Conservation (phyloP, 192 early-diverging fungal genomes). For the Funneliformis mosseae region DNA sequence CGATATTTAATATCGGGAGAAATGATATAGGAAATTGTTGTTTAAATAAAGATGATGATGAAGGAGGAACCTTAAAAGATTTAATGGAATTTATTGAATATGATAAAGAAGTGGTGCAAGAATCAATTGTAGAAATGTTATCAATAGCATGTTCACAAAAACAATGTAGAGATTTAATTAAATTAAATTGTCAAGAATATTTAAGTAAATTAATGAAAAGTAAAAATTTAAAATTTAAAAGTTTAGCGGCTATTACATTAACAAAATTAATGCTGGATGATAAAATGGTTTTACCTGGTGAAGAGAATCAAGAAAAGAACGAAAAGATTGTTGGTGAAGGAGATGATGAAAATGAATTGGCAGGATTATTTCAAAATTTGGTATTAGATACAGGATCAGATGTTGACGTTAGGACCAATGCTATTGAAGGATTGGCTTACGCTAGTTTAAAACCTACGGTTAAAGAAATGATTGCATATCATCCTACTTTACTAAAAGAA, state of each 20-base stretch:
- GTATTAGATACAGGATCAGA: slow-evolving; percentile 47
- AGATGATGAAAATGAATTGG: slow-evolving; percentile 40
- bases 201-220: slow-evolving; percentile 47
- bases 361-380: slow-evolving; percentile 57
- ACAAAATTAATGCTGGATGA: slow-evolving; percentile 61
- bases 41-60: slow-evolving; percentile 47
- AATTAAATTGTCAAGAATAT: slow-evolving; percentile 53
- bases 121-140: slow-evolving; percentile 61
- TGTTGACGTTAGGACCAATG: slow-evolving; percentile 48
- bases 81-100: slow-evolving; percentile 82
- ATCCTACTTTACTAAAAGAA: slow-evolving; percentile 57
- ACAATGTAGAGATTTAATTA: slow-evolving; percentile 58
- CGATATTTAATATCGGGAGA: slow-evolving; percentile 70
- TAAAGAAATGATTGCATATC: slow-evolving; percentile 69
- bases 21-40: slow-evolving; percentile 59
- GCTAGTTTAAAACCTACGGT: slow-evolving; percentile 66
- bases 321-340: slow-evolving; percentile 45
- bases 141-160: slow-evolving; percentile 64
- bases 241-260: slow-evolving; percentile 58
- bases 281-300: slow-evolving; percentile 14
- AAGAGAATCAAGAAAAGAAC: slow-evolving; percentile 36
- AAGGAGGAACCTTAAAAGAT: slow-evolving; percentile 63
- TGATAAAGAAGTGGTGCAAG: slow-evolving; percentile 67
- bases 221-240: slow-evolving; percentile 53
- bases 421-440: slow-evolving; percentile 84